phyloP scores from a whole-genome alignment of 139 green algal species.

The Haematococcus sp. region DNA sequence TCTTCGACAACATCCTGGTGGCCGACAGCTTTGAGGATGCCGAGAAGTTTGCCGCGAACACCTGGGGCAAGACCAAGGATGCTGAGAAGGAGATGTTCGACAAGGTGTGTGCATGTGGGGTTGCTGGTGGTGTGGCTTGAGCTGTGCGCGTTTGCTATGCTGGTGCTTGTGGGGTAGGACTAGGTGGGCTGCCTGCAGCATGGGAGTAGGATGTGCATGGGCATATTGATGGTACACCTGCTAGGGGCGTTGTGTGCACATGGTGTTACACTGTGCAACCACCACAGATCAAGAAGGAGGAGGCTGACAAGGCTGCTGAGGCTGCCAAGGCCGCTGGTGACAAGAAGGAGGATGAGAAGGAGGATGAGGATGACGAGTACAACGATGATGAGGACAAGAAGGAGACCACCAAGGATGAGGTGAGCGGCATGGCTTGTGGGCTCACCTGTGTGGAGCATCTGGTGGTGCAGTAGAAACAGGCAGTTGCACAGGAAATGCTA shows the following conservation, averaged over 20 bases:
- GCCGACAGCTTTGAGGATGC: conserved; percentile 71
- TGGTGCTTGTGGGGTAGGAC: background rate
- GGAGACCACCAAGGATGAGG: conserved; percentile 27
- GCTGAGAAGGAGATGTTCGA: conserved; percentile 68
- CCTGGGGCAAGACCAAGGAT: conserved; percentile 74
- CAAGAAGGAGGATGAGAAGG: conserved; percentile 5
- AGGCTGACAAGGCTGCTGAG: conserved; percentile 28
- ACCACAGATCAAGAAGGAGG: conserved; percentile 26
- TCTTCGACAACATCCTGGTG: conserved; percentile 94
- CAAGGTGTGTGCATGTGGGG: conserved; percentile 31
- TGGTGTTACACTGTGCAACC: background rate
- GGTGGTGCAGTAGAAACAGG: no score
- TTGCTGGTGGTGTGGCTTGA: background rate
- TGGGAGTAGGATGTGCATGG: no score
- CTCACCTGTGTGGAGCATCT: no score
- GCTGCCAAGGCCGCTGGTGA: background rate
- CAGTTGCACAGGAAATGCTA: no score
- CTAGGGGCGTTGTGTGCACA: no score
- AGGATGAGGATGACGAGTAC: conserved; percentile 32
- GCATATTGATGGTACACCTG: no score
- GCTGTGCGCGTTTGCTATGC: background rate
- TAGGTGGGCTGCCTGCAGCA: background rate
- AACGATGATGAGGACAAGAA: conserved; percentile 12
- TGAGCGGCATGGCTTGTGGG: conserved; percentile 7
- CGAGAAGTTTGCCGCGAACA: conserved; percentile 72